Base-by-base conservation (phyloP, 2,329 filamentous ascomycete genomes). In the Macroventuria anomochaeta region DNA sequence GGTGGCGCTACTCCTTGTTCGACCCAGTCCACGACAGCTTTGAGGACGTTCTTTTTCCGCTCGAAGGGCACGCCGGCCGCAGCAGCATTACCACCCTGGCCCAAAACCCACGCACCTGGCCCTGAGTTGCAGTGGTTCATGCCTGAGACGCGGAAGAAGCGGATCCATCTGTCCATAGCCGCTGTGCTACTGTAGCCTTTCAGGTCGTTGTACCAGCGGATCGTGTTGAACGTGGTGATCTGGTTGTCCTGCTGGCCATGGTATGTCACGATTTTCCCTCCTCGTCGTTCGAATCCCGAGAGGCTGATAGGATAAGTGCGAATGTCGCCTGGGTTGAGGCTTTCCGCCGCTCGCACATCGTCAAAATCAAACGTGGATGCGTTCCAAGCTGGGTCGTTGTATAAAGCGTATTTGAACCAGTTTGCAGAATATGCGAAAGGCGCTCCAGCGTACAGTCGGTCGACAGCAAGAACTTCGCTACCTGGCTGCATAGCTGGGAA, bases 111-210 rank as follows among this genome's bases (percentile, higher is more conserved):
- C 1, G 80, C 80, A 0, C 81, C 80, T 0, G 64, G 69, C 1
- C 82, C 82, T 3, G 74, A 72, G 31, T 57, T 67, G 62, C 82
- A 84, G 67, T 84, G 82, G 7, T 69, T 72, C 79, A 83, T 81
- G 3, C 82, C 83, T 36, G 67, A 79, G 62, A 79, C 79, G 32
- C 77, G 75, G 71, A 84, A 84, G 67, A 77, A 78, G 20, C 81
- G 75, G 47, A 78, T 69, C 58, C 77, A 80, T 2, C 67, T 58
- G 26, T 62, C 55, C 58, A 68, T 63, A 1, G 36, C 37, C 0
- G 33, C 44, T 15, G 58, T 55, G 12, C 47, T 59, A 2, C 46
- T 47, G 3, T 17, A n/a, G 0, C 55, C 61, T 3, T 53, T 43
- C 2, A 81, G 66, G 32, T 79, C 69, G 39, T 79, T 67, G 66